phyloP scores from a whole-genome alignment of 2,329 filamentous ascomycete genomes.

The Aphanocladium album region DNA sequence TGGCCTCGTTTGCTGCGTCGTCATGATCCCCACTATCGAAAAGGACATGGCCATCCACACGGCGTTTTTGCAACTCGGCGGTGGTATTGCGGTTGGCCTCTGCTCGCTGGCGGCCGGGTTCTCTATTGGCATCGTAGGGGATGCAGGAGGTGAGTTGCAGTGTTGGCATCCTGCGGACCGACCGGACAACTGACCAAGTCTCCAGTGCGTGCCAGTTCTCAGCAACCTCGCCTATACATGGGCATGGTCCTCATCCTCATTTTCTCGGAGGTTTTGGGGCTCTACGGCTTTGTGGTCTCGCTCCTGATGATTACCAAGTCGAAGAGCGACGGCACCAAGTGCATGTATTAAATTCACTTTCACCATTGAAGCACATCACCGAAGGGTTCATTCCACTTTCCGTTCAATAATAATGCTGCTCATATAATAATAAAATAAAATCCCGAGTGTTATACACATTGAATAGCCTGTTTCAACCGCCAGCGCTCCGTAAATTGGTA shows the following conservation, averaged over 20 bases:
- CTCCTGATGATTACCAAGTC: constrained; percentile 45
- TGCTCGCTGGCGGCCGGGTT: constrained; percentile 42
- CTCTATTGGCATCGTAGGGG: constrained; percentile 42
- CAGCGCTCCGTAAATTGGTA: background rate
- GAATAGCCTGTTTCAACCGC: background rate
- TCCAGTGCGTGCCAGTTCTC: constrained; percentile 40
- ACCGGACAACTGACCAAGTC: background rate
- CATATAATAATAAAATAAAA: background rate
- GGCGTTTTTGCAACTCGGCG: constrained; percentile 40
- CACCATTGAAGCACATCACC: background rate
- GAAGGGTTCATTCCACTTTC: background rate
- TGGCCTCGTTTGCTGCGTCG: constrained; percentile 40
- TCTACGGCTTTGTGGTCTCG: constrained; percentile 43
- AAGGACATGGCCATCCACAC: constrained; percentile 40
- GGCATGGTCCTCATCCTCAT: constrained; percentile 46
- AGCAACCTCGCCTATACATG: constrained; percentile 41
- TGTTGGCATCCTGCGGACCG: background rate
- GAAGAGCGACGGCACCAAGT: constrained; percentile 32
- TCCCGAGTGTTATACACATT: background rate
- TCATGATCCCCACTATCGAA: constrained; percentile 36
- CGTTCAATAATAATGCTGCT: background rate
- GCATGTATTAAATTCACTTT: constrained; percentile 16
- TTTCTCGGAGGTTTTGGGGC: constrained; percentile 40
- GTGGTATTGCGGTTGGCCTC: constrained; percentile 38
- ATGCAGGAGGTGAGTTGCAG: constrained; percentile 34